These are phyloP conservation scores for Leucocoprinus sp. DNA, from an alignment of 768 basidiomycete genomes.

Conservation along the genomic window DNA sequence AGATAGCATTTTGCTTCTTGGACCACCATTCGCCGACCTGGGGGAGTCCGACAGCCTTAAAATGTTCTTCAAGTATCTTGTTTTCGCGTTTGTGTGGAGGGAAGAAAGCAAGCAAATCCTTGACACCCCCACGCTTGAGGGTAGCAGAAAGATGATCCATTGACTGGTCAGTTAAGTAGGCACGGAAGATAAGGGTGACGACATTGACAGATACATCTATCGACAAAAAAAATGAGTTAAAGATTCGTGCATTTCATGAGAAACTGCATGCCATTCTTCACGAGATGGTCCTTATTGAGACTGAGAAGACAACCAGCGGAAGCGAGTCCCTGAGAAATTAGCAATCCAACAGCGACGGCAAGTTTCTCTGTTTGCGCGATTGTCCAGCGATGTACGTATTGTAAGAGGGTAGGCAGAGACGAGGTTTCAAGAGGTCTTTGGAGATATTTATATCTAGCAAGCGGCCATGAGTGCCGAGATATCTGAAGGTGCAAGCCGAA, in stretches of 20 bases:
- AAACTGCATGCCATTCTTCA: slow-evolving; percentile 72
- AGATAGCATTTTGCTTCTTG: slow-evolving; percentile 78
- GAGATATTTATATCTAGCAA: slow-evolving; percentile 90
- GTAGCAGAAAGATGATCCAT: slow-evolving; percentile 83
- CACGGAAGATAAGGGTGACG: slow-evolving; percentile 70
- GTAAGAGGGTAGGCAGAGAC: slow-evolving; percentile 75
- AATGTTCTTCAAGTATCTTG: slow-evolving; percentile 74
- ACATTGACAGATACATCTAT: slow-evolving; percentile 73
- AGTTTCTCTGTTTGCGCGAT: slow-evolving; percentile 74
- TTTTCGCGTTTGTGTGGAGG: slow-evolving; percentile 73
- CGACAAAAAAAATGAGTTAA: slow-evolving; percentile 3
- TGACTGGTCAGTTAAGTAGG: slow-evolving; percentile 72
- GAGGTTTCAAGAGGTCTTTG: slow-evolving; percentile 91
- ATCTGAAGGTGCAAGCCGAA: background rate
- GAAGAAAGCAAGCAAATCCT: slow-evolving; percentile 83
- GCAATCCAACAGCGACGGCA: slow-evolving; percentile 68
- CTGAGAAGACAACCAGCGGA: slow-evolving; percentile 70
- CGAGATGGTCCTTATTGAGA: slow-evolving; percentile 87
- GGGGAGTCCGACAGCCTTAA: slow-evolving; percentile 69
- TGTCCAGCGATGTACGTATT: slow-evolving; percentile 85
- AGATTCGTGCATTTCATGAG: background rate
- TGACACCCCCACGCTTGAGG: slow-evolving; percentile 81
- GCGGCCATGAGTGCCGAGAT: slow-evolving; percentile 12
- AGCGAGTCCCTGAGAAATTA: slow-evolving; percentile 79
- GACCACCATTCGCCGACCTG: slow-evolving; percentile 91